Evolutionary conservation across 202 grass and related monocot species (phyloP), one percentile per base, ranked within the genome.

Genomic region (Saccharum hybrid): DNA sequence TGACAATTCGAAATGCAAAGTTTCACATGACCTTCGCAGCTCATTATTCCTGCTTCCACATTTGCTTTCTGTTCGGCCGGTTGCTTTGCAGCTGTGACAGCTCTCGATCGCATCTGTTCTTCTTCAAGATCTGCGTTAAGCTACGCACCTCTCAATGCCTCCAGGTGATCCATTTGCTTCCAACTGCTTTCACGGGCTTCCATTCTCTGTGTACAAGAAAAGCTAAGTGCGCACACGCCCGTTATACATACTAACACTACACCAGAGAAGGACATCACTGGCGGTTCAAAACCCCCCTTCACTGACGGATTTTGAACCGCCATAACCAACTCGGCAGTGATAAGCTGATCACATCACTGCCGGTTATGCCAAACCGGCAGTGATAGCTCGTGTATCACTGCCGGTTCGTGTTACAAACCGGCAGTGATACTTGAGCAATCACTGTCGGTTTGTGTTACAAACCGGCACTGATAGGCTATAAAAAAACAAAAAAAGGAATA

Each of bases 11-110:
- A 4, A 67, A 75, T 52, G 38, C 72, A 31, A 69, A 69, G 30
- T 39, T 70, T 70, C 85, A 76, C 71, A 86, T 62, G 63, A 62
- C 62, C 62, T 68, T 87, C 63, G 38, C 52, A 41, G 51, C 79
- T 71, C 79, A 69, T 70, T 82, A 26, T 87, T 63, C 72, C n/a
- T 31, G 63, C 16, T 62, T 76, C 7, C 63, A 69, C 71, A 81
- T 76, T 75, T 76, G 78, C 63, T 76, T 81, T 71, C 19, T 48
- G 62, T 36, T 40, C 42, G 10, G 8, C 57, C 21, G 57, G 71
- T 39, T 37, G 19, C 62, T 81, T 68, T 81, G 45, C 36, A 80
- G 69, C 34, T 85, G 57, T 39, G 78, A 16, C 51, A 76, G 56
- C 57, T 42, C 7, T 19, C 30, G 14, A 52, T 37, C 52, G 40